phyloP scores from a whole-genome alignment of 2,329 filamentous ascomycete species.

The Teratosphaeria pseudoeucalypti region DNA sequence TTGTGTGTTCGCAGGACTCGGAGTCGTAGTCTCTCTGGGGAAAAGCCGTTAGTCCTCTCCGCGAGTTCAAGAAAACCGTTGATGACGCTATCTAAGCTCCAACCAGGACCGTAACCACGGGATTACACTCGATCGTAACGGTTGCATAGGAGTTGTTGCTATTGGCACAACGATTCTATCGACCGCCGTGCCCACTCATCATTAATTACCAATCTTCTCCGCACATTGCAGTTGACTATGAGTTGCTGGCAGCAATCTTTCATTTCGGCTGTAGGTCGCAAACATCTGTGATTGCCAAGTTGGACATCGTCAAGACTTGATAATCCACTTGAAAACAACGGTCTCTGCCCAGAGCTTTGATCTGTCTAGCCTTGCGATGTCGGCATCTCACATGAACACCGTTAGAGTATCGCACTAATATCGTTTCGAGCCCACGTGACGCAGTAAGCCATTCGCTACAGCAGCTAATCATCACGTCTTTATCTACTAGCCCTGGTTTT shows the following conservation, averaged over 20 bases:
- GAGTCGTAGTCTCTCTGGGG: neutral
- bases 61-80: neutral
- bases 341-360: neutral
- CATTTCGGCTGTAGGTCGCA: neutral
- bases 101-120: neutral
- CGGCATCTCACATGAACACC: neutral
- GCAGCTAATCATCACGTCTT: neutral
- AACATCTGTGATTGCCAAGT: neutral
- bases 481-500: neutral
- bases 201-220: neutral
- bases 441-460: neutral
- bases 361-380: neutral
- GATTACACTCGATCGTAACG: neutral
- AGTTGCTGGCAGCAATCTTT: neutral
- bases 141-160: neutral
- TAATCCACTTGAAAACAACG: neutral
- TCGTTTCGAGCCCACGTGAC: neutral
- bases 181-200: neutral
- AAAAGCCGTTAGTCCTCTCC: neutral
- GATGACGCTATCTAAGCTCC: neutral
- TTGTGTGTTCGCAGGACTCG: neutral
- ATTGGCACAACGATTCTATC: neutral
- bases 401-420: neutral
- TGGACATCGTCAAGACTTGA: neutral
- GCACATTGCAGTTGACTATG: neutral